Conservation (phyloP, 129 eudicot genomes). For the Saposhnikovia divaricata region DNA sequence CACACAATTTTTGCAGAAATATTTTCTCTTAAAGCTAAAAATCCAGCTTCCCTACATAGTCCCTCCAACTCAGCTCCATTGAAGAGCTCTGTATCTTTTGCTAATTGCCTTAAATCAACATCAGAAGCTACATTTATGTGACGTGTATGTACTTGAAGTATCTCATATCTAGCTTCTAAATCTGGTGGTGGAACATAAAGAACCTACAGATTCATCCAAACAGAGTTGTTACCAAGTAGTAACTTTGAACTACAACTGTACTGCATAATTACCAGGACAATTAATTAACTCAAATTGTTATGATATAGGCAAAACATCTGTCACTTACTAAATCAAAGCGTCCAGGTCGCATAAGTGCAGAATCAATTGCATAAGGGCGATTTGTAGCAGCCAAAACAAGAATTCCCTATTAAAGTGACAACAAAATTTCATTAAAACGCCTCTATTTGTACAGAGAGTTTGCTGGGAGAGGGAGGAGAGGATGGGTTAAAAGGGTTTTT, state of each 20-base stretch:
- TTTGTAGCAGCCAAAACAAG: constrained; percentile 99
- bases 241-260: background rate
- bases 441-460: background rate
- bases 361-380: constrained; percentile 83
- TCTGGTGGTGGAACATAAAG: constrained; percentile 97
- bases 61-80: constrained; percentile 91
- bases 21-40: constrained; percentile 79
- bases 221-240: background rate
- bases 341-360: constrained; percentile 95
- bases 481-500: background rate
- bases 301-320: background rate
- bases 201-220: constrained; percentile 37
- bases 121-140: constrained; percentile 46
- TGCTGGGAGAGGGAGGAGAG: background rate
- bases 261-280: background rate
- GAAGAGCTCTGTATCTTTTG: constrained; percentile 74
- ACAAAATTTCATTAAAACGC: background rate
- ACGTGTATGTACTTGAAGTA: constrained; percentile 76
- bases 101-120: constrained; percentile 60
- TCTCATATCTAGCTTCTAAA: constrained; percentile 62
- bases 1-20: constrained; percentile 51
- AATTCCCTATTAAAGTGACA: constrained; percentile 54
- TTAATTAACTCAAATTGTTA: background rate
- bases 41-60: constrained; percentile 80
- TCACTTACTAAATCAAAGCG: constrained; percentile 83